phyloP scores from a whole-genome alignment of 192 early-diverging fungal species.

The Thamnidium elegans region DNA sequence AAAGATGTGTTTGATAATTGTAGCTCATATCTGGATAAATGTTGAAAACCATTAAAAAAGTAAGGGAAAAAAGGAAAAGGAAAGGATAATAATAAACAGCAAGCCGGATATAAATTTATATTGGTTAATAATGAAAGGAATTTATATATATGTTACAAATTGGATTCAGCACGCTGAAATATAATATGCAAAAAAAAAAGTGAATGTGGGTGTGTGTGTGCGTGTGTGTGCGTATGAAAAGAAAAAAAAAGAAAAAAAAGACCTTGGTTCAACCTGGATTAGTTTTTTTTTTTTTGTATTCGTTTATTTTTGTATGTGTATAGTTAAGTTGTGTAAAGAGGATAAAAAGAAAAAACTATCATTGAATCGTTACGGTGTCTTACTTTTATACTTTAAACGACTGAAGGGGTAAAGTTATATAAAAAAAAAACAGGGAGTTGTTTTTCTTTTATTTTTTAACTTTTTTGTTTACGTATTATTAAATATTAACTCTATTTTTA shows the following conservation, averaged over 20 bases:
- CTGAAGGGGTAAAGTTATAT: too few relatives aligned
- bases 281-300: neutral
- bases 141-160: slow-evolving; percentile 5
- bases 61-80: neutral
- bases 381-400: too few relatives aligned
- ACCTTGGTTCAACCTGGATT: slow-evolving; percentile 9
- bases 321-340: too few relatives aligned
- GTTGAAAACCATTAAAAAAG: too few relatives aligned
- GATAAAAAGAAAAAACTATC: neutral
- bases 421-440: too few relatives aligned
- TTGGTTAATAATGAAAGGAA: neutral
- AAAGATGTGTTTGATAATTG: too few relatives aligned
- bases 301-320: neutral
- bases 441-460: too few relatives aligned
- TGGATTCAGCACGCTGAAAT: slow-evolving; percentile 8
- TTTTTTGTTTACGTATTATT: too few relatives aligned
- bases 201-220: neutral
- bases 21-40: too few relatives aligned
- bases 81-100: neutral
- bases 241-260: neutral
- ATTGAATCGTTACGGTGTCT: too few relatives aligned
- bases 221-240: too few relatives aligned
- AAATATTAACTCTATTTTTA: too few relatives aligned
- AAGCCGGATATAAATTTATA: slow-evolving; percentile 4
- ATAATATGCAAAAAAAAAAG: neutral